Evolutionary conservation across 2,329 filamentous ascomycete genomes (phyloP).

Genomic region (Pseudonectria foliicola): DNA sequence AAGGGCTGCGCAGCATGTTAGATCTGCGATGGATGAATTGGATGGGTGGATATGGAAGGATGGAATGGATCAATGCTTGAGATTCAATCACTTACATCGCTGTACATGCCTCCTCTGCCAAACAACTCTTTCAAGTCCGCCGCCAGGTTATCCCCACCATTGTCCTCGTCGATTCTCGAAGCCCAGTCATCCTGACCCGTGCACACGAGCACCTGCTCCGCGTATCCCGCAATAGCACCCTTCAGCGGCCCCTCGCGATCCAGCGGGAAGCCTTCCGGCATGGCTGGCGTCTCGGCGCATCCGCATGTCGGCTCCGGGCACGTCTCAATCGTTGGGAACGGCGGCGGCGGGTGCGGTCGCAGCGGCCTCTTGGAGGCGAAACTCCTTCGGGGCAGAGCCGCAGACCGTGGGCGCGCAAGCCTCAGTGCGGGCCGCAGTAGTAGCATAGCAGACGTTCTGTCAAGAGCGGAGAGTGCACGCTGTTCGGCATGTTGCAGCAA

Average conservation of each 20-base stretch:
- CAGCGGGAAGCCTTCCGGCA: constrained; percentile 64
- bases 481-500: no score
- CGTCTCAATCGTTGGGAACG: constrained; percentile 39
- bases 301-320: constrained; percentile 73
- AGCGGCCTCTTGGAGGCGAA: constrained; percentile 1
- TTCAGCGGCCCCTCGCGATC: constrained; percentile 64
- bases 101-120: constrained; percentile 57
- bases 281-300: constrained; percentile 59
- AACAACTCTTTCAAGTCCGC: constrained; percentile 65
- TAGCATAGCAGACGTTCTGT: constrained; percentile 8
- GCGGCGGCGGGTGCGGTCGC: constrained; percentile 17
- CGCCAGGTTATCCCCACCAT: constrained; percentile 57
- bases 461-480: not conserved
- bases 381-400: not conserved
- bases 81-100: constrained; percentile 54
- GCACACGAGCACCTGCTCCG: constrained; percentile 76
- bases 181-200: constrained; percentile 77
- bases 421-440: constrained; percentile 9
- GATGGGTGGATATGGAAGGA: not conserved
- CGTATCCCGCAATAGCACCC: constrained; percentile 70
- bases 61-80: not conserved
- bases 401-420: constrained; percentile 8
- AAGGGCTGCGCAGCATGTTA: constrained; percentile 54
- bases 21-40: not conserved
- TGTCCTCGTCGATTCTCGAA: constrained; percentile 78